Percentiles rank a stretch among this genome's conserved stretches.
Evolutionary conservation across 768 basidiomycete species (phyloP).

Genomic region (Psilocybe cubensis): DNA sequence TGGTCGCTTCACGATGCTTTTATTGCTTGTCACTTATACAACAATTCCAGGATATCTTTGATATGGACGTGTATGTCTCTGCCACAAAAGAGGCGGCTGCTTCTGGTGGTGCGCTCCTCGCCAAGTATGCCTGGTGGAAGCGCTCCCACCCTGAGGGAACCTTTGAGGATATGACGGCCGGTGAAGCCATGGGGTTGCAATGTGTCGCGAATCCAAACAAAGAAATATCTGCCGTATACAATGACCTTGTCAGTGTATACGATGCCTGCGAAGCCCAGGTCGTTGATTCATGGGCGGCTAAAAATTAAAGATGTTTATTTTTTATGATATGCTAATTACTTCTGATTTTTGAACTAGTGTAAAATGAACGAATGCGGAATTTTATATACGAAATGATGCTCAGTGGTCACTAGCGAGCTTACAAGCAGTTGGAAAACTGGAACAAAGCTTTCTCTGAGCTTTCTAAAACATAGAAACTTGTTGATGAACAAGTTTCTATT

Average conservation of each 20-base stretch:
- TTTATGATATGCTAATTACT: not conserved
- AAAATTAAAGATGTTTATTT: not conserved
- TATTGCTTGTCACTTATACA: constrained; percentile 1
- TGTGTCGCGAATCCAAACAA: constrained; percentile 63
- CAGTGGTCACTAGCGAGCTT: no score
- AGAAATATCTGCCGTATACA: constrained; percentile 53
- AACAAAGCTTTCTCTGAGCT: no score
- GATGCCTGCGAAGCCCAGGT: constrained; percentile 55
- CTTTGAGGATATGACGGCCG: constrained; percentile 68
- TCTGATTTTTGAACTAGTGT: no score
- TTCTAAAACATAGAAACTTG: no score
- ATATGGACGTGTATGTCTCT: constrained; percentile 73
- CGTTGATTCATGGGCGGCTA: constrained; percentile 15
- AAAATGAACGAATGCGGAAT: no score
- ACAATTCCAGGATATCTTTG: constrained; percentile 64
- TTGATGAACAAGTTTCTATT: no score
- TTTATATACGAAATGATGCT: no score
- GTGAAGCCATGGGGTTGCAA: constrained; percentile 52
- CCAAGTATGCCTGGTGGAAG: constrained; percentile 74
- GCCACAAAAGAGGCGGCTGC: constrained; percentile 71
- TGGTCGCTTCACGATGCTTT: not conserved
- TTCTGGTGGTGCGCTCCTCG: constrained; percentile 72
- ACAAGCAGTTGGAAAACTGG: no score
- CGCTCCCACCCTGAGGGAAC: constrained; percentile 45
- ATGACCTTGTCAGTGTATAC: constrained; percentile 55